Percentiles rank a stretch among this genome's conserved stretches.
These are phyloP conservation scores for Citrus inodora DNA, from an alignment of 345 rosid genomes.

Conservation along the genomic window DNA sequence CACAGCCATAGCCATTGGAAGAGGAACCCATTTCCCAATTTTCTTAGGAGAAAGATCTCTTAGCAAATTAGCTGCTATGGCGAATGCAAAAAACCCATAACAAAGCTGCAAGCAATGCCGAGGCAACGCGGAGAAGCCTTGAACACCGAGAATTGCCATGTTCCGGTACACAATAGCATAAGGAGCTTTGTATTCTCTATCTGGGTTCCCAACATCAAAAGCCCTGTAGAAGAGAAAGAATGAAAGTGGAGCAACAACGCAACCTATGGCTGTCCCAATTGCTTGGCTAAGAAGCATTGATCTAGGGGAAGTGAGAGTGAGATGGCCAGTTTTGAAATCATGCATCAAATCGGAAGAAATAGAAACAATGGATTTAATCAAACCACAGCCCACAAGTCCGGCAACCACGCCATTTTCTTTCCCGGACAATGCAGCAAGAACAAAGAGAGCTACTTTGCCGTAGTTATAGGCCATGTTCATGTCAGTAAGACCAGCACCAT, in stretches of 20 bases:
- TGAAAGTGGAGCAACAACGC: slow-evolving; percentile 80
- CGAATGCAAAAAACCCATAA: slow-evolving; percentile 75
- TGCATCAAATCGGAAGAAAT: slow-evolving; percentile 93
- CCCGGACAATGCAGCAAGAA: slow-evolving; percentile 71
- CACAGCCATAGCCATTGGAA: slow-evolving; percentile 97
- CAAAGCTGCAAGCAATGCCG: slow-evolving; percentile 77
- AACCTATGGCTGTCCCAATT: slow-evolving; percentile 82
- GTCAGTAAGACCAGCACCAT: slow-evolving; percentile 90
- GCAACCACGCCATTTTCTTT: slow-evolving; percentile 76
- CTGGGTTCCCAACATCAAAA: slow-evolving; percentile 80
- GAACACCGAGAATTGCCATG: slow-evolving; percentile 91
- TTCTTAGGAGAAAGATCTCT: slow-evolving; percentile 52
- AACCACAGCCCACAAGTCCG: slow-evolving; percentile 82
- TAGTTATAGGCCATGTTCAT: slow-evolving; percentile 97
- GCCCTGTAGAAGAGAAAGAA: slow-evolving; percentile 88
- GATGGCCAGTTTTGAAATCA: slow-evolving; percentile 85
- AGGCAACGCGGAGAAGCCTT: slow-evolving; percentile 94
- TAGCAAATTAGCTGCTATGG: slow-evolving; percentile 50
- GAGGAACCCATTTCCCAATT: slow-evolving; percentile 71
- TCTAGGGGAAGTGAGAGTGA: slow-evolving; percentile 81
- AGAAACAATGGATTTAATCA: slow-evolving; percentile 80
- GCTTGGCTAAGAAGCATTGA: slow-evolving; percentile 88
- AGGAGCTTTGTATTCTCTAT: slow-evolving; percentile 91
- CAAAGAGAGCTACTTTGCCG: slow-evolving; percentile 83
- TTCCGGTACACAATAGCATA: slow-evolving; percentile 78